Evolutionary conservation across 1,284 basidiomycete species (phyloP).

Genomic region (Heterobasidion annosum): DNA sequence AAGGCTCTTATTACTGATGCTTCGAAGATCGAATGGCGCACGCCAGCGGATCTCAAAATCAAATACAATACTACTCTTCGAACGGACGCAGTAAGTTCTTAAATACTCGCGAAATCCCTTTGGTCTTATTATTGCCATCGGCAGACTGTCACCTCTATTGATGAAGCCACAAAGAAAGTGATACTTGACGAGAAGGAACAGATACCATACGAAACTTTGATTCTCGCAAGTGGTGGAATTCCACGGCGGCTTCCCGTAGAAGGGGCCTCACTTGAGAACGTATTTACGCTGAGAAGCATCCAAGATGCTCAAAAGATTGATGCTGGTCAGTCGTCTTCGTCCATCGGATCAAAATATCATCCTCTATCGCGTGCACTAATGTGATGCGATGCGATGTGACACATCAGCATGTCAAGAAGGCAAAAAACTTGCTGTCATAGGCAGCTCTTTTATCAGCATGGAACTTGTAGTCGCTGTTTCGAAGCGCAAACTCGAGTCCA

Average conservation of each 20-base stretch:
- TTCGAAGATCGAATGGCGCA: slow-evolving; percentile 70
- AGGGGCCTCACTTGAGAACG: slow-evolving; percentile 70
- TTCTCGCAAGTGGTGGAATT: slow-evolving; percentile 64
- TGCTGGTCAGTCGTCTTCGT: slow-evolving; percentile 34
- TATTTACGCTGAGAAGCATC: slow-evolving; percentile 70
- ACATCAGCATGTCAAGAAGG: slow-evolving; percentile 51
- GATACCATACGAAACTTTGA: slow-evolving; percentile 63
- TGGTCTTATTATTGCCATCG: background rate
- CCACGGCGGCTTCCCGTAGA: slow-evolving; percentile 73
- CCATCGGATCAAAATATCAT: slow-evolving; percentile 9
- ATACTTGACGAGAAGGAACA: slow-evolving; percentile 50
- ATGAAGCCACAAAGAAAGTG: slow-evolving; percentile 54
- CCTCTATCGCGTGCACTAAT: background rate
- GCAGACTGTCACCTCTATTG: slow-evolving; percentile 51
- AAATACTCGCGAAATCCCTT: background rate
- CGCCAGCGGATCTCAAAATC: slow-evolving; percentile 67
- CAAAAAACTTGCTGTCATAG: slow-evolving; percentile 78
- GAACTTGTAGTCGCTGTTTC: slow-evolving; percentile 75
- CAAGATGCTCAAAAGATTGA: slow-evolving; percentile 74
- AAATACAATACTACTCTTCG: slow-evolving; percentile 77
- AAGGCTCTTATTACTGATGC: slow-evolving; percentile 79
- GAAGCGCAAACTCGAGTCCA: slow-evolving; percentile 68
- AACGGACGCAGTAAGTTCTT: slow-evolving; percentile 44
- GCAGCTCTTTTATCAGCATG: slow-evolving; percentile 92
- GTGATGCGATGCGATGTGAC: slow-evolving; percentile 3